A percentile compares a stretch with the other conserved stretches of the same genome.
phyloP scores from a whole-genome alignment of 148 eudicot species.

The Talinum fruticosum region DNA sequence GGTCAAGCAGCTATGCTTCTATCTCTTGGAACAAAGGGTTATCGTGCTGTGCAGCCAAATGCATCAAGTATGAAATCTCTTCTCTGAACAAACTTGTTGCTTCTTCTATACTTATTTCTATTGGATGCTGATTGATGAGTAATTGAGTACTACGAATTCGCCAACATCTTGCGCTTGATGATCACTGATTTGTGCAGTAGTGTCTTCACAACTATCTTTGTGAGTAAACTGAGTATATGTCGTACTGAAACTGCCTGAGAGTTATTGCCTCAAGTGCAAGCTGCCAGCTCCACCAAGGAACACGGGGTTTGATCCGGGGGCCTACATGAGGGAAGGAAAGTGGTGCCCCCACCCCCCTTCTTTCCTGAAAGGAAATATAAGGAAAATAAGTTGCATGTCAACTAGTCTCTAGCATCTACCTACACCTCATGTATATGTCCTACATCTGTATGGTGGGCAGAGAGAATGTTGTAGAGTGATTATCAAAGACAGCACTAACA shows the following conservation, averaged over 20 bases:
- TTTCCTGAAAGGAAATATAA: not conserved
- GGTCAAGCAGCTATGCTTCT: slow-evolving; percentile 98
- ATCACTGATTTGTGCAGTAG: not conserved
- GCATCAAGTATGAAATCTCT: slow-evolving; percentile 56
- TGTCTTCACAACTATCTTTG: not conserved
- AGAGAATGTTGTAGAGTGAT: not conserved
- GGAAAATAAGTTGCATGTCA: not conserved
- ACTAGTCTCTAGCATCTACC: not conserved
- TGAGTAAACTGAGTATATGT: not conserved
- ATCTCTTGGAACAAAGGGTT: slow-evolving; percentile 80
- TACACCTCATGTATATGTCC: too few relatives aligned
- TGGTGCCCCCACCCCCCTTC: not conserved
- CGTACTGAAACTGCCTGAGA: not conserved
- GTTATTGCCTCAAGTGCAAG: not conserved
- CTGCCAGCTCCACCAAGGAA: too few relatives aligned
- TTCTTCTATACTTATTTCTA: not conserved
- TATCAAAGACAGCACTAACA: not conserved
- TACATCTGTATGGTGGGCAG: not conserved
- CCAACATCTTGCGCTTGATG: not conserved
- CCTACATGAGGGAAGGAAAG: not conserved
- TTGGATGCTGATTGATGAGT: not conserved
- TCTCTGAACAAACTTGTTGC: not conserved
- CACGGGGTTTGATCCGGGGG: not conserved
- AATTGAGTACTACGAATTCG: not conserved
- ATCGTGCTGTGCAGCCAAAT: slow-evolving; percentile 67